Base-by-base conservation (phyloP, 352 stramenopile species). In the Phytophthora aleatoria region DNA sequence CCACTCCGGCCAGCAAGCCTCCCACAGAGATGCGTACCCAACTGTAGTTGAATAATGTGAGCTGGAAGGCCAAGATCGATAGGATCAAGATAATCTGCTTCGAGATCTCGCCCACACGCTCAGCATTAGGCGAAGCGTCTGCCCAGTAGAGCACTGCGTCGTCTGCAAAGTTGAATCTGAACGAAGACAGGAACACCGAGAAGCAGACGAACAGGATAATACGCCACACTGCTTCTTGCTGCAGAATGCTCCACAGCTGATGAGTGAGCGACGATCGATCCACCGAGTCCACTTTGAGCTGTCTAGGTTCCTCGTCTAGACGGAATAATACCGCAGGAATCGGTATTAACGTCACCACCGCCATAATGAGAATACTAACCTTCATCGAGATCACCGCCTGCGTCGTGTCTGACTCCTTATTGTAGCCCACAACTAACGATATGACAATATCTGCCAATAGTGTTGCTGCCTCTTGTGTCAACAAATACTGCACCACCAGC, bases 141-240 rank as follows among this genome's bases (percentile, higher is more conserved):
- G 80, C 73, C 82, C 82, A 93, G 49, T 74, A 72, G 33, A 71
- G 38, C 5, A 93, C 57, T 7, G 84, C 81, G 0, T 71, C 53
- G 24, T 72, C 63, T 1, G 67, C 80, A 49, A 89, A 89, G 20
- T 79, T 79, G 50, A 93, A 91, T 60, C 82, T 57, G 63, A 93
- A 93, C 4, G 68, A 79, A 0, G 81, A 61, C 35, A 90, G 51
- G 45, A 93, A 88, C 11, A 89, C 73, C 2, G 64, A 71, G 15
- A 64, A 69, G 57, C 81, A 90, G 61, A 91, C 81, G 55, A 90
- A 91, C 13, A 90, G 55, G 38, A 93, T 73, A 39, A 90, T 87
- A 10, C 81, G 85, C 77, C 80, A 93, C 30, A 91, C 83, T 0
- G 81, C 81, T 36, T 93, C 69, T 67, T 93, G 82, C 71, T 93